Evolutionary conservation across 768 basidiomycete species (phyloP).

Genomic region (Tremella fuciformis): DNA sequence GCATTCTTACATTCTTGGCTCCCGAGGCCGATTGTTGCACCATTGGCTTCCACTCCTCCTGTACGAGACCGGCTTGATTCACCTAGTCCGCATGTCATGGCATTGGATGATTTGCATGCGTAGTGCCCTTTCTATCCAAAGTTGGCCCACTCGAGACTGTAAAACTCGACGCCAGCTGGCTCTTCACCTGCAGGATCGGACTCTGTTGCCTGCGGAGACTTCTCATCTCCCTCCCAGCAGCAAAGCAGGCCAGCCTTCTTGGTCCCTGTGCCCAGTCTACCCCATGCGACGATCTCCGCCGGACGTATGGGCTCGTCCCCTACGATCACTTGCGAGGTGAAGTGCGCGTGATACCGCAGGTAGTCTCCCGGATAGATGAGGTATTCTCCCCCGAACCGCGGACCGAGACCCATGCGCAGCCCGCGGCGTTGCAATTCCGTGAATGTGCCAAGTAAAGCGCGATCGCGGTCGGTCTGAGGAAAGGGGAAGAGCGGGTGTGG

Average conservation of each 20-base stretch:
- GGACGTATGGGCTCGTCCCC: slow-evolving; percentile 63
- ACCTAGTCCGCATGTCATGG: no score
- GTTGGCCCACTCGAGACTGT: slow-evolving; percentile 54
- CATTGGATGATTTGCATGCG: no score
- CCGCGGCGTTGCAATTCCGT: slow-evolving; percentile 18
- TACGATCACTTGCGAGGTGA: slow-evolving; percentile 75
- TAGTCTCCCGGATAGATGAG: slow-evolving; percentile 96
- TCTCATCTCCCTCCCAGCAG: slow-evolving; percentile 68
- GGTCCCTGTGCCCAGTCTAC: slow-evolving; percentile 90
- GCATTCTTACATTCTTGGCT: no score
- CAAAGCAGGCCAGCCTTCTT: slow-evolving; percentile 94
- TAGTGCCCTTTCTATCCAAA: slow-evolving; percentile 41
- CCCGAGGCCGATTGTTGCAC: no score
- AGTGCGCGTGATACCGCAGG: slow-evolving; percentile 94
- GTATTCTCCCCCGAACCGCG: slow-evolving; percentile 88
- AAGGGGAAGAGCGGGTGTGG: slow-evolving; percentile 33
- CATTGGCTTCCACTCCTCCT: no score
- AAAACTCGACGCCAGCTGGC: slow-evolving; percentile 44
- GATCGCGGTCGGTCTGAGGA: slow-evolving; percentile 25
- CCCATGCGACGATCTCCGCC: slow-evolving; percentile 94
- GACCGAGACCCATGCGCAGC: slow-evolving; percentile 42
- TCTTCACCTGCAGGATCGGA: slow-evolving; percentile 43
- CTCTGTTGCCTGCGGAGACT: not conserved
- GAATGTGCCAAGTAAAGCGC: slow-evolving; percentile 26
- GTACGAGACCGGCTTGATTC: no score